Evolutionary conservation across 495 filamentous ascomycete species (phyloP).

Genomic region (Platismatia glauca): DNA sequence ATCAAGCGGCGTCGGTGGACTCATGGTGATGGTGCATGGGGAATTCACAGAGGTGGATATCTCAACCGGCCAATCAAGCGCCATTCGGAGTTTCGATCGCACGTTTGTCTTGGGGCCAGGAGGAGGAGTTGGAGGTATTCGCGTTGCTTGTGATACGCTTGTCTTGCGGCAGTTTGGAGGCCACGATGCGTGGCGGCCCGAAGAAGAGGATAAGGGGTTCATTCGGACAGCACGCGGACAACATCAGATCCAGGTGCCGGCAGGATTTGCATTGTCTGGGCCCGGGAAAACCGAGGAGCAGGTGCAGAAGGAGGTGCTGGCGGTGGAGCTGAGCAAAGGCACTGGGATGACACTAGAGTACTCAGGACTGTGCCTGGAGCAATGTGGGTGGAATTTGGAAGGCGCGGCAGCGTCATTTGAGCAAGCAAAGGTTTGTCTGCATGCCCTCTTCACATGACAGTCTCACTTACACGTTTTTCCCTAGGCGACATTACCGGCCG

Average conservation of each 20-base stretch:
- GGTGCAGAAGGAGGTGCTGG: slow-evolving; percentile 51
- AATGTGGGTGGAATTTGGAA: slow-evolving; percentile 67
- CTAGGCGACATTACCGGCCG: background rate
- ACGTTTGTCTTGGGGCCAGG: slow-evolving; percentile 78
- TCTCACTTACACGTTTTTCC: background rate
- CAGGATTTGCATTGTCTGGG: slow-evolving; percentile 36
- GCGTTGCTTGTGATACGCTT: slow-evolving; percentile 75
- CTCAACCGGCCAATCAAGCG: slow-evolving; percentile 40
- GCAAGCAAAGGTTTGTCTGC: slow-evolving; percentile 20
- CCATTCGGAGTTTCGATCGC: slow-evolving; percentile 71
- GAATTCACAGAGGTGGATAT: slow-evolving; percentile 68
- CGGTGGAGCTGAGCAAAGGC: slow-evolving; percentile 54
- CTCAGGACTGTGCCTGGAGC: slow-evolving; percentile 59
- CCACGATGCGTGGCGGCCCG: slow-evolving; percentile 47
- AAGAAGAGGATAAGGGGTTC: slow-evolving; percentile 31
- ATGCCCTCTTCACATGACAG: background rate
- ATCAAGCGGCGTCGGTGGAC: slow-evolving; percentile 57
- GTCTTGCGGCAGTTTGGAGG: slow-evolving; percentile 60
- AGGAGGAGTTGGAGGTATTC: slow-evolving; percentile 48
- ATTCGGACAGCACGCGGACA: slow-evolving; percentile 15
- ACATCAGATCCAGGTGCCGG: slow-evolving; percentile 22
- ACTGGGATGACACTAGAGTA: slow-evolving; percentile 67
- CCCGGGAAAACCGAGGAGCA: slow-evolving; percentile 37
- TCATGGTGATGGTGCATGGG: slow-evolving; percentile 72
- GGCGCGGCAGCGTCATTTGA: slow-evolving; percentile 58